Evolutionary conservation across 148 eudicot species (phyloP).

Genomic region (Persicaria tinctoria): DNA sequence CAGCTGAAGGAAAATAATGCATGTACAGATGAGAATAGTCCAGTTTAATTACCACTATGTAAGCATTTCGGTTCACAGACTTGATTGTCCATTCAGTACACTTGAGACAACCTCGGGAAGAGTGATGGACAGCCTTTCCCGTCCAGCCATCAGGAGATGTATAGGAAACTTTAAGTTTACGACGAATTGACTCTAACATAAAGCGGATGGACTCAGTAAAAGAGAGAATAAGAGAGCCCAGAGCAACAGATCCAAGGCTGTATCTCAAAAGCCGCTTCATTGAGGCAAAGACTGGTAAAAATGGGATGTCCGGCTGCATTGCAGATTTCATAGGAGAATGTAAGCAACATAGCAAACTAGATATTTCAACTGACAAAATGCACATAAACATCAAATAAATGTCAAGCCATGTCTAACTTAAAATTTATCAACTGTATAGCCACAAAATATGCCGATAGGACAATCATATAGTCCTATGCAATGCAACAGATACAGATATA

Average conservation of each 20-base stretch:
- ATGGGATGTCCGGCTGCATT: constrained; percentile 67
- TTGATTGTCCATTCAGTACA: constrained; percentile 75
- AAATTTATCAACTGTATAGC: too few species aligned
- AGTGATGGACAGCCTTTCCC: constrained; percentile 42
- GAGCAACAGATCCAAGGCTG: constrained; percentile 78
- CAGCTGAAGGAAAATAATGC: too few species aligned
- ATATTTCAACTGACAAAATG: constrained; percentile 7
- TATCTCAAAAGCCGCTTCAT: constrained; percentile 83
- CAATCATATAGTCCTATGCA: too few species aligned
- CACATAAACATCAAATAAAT: not conserved
- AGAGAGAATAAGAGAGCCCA: constrained; percentile 79
- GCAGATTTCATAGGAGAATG: constrained; percentile 6
- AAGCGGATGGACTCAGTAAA: constrained; percentile 71
- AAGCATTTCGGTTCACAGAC: constrained; percentile 89
- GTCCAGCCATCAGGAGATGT: constrained; percentile 54
- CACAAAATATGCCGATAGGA: too few species aligned
- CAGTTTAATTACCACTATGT: constrained; percentile 68
- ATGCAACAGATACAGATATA: too few species aligned
- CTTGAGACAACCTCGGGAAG: constrained; percentile 51
- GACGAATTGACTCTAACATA: constrained; percentile 75
- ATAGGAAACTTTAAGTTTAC: constrained; percentile 61
- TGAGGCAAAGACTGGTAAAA: constrained; percentile 88
- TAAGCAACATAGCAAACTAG: constrained; percentile 5
- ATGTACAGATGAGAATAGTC: not conserved
- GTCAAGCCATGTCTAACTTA: too few species aligned